phyloP scores from a whole-genome alignment of 208 protist species.

The Acanthamoeba culbertsoni region DNA sequence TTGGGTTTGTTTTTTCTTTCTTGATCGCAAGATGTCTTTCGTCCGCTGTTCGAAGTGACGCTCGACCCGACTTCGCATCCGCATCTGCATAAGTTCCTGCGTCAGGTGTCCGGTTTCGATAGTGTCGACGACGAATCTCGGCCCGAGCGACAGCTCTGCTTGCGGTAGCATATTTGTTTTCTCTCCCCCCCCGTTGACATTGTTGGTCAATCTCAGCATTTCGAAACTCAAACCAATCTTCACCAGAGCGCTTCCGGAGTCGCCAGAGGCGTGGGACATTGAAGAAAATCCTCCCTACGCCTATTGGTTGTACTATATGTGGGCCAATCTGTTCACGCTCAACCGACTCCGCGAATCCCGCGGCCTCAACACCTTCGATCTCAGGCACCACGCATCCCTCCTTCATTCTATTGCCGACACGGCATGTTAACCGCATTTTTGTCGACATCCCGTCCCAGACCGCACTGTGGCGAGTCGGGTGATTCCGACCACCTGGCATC shows the following conservation, averaged over 20 bases:
- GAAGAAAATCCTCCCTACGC: constrained; percentile 98
- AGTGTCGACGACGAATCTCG: constrained; percentile 98
- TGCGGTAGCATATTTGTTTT: neutral
- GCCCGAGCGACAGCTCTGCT: constrained; percentile 88
- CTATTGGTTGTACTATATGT: constrained; percentile 98
- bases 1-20: too few relatives aligned
- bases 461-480: constrained; percentile 96
- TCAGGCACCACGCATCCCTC: neutral
- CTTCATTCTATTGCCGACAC: too few relatives aligned
- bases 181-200: neutral
- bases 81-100: constrained; percentile 94
- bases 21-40: constrained; percentile 95
- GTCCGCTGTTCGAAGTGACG: constrained; percentile 97
- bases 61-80: constrained; percentile 94
- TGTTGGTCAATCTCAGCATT: too few relatives aligned
- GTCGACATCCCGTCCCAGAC: too few relatives aligned
- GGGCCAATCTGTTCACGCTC: constrained; percentile 96
- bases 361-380: constrained; percentile 69
- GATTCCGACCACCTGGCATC: constrained; percentile 92
- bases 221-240: neutral
- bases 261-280: constrained; percentile 92
- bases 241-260: neutral
- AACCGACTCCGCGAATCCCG: constrained; percentile 92
- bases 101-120: constrained; percentile 97
- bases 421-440: too few relatives aligned